These are phyloP conservation scores for Ichthyophthirius multifiliis DNA, from an alignment of 169 alveolate species.

Conservation along the genomic window DNA sequence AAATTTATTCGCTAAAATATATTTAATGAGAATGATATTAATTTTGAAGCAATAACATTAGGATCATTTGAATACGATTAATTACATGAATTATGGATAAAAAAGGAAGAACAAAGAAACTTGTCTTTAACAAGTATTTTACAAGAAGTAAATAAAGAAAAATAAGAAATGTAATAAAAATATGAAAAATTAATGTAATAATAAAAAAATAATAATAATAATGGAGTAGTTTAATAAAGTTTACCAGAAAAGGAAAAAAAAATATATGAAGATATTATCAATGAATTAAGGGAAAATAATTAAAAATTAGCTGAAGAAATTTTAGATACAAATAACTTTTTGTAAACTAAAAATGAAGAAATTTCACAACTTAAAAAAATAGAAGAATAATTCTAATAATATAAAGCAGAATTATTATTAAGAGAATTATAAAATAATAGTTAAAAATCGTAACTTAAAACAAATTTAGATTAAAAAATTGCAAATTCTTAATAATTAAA, in stretches of 20 bases:
- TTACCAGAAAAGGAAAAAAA: not conserved
- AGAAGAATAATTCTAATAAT: slow-evolving; percentile 5
- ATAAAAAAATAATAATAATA: not conserved
- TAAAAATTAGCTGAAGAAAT: slow-evolving; percentile 35
- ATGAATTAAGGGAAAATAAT: slow-evolving; percentile 21
- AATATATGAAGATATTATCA: not conserved
- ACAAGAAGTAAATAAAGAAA: not conserved
- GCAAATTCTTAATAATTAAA: slow-evolving; percentile 4
- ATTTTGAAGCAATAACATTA: not conserved
- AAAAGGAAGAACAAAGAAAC: not conserved
- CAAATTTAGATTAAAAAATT: slow-evolving; percentile 1
- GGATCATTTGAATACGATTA: slow-evolving; percentile 1
- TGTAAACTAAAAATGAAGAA: slow-evolving; percentile 1
- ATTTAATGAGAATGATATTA: not conserved
- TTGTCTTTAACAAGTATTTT: not conserved
- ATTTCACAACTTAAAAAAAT: not conserved
- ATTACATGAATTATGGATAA: not conserved
- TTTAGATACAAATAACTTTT: slow-evolving; percentile 14
- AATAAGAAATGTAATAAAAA: not conserved
- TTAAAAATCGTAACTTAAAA: not conserved
- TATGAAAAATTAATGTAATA: not conserved
- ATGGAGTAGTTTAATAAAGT: not conserved
- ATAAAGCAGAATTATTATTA: slow-evolving; percentile 21
- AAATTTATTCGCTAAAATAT: not conserved
- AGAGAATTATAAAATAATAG: slow-evolving; percentile 2